phyloP scores from a whole-genome alignment of 257 asterid species.

The Rehmannia glutinosa region DNA sequence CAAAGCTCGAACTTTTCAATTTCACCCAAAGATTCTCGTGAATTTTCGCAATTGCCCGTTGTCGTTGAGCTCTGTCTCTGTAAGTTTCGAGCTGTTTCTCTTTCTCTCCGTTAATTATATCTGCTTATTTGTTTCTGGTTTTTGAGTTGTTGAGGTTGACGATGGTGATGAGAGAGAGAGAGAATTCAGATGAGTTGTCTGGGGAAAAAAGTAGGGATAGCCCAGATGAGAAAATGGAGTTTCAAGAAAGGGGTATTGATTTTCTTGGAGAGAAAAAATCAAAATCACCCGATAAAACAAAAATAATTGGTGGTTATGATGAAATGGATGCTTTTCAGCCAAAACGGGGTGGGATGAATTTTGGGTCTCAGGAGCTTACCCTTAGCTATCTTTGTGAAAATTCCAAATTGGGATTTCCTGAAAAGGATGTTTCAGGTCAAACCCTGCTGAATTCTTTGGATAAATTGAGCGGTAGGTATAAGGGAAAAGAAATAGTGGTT shows the following conservation, averaged over 20 bases:
- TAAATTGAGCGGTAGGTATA: slow-evolving; percentile 40
- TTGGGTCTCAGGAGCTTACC: slow-evolving; percentile 69
- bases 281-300: slow-evolving; percentile 32
- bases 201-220: slow-evolving; percentile 38
- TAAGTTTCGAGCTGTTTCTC: slow-evolving; percentile 27
- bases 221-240: slow-evolving; percentile 48
- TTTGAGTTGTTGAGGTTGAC: slow-evolving; percentile 19
- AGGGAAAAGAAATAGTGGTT: slow-evolving; percentile 65
- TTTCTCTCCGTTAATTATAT: slow-evolving; percentile 2
- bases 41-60: slow-evolving; percentile 20
- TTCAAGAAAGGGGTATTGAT: slow-evolving; percentile 47
- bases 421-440: slow-evolving; percentile 45
- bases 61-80: slow-evolving; percentile 20
- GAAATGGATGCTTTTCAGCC: slow-evolving; percentile 29
- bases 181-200: slow-evolving; percentile 40
- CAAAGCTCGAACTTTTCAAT: slow-evolving; percentile 37
- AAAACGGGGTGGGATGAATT: slow-evolving; percentile 37
- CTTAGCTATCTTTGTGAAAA: slow-evolving; percentile 84
- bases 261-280: slow-evolving; percentile 37
- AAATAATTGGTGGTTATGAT: slow-evolving; percentile 41
- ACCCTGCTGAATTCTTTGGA: slow-evolving; percentile 46
- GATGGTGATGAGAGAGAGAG: slow-evolving; percentile 51
- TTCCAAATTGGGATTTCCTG: slow-evolving; percentile 38
- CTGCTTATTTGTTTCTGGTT: slow-evolving; percentile 1
- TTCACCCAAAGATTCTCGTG: slow-evolving; percentile 31